Evolutionary conservation across 306 rosid species (phyloP).

Genomic region (Vigna reflexopilosa): DNA sequence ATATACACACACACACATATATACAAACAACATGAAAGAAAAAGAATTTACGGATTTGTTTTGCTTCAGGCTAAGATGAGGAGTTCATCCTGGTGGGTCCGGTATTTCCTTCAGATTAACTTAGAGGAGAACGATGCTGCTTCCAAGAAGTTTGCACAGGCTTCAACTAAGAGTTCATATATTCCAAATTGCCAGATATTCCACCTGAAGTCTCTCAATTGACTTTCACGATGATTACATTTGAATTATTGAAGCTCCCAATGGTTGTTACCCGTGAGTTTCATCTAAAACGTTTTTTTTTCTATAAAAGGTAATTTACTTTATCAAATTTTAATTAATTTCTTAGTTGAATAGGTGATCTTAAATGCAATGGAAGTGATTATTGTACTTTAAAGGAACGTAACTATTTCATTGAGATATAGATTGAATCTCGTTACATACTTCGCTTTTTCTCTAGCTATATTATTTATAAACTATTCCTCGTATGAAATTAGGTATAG

Average conservation of each 20-base stretch:
- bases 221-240: slow-evolving; percentile 17
- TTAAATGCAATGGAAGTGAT: slow-evolving; percentile 18
- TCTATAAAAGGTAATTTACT: slow-evolving; percentile 26
- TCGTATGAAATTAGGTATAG: not conserved
- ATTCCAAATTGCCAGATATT: slow-evolving; percentile 63
- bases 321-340: slow-evolving; percentile 17
- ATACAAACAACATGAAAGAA: not conserved
- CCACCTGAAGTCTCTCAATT: slow-evolving; percentile 66
- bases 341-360: slow-evolving; percentile 21
- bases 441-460: not conserved
- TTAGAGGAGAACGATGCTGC: slow-evolving; percentile 65
- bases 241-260: slow-evolving; percentile 33
- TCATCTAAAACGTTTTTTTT: not conserved
- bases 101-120: slow-evolving; percentile 57
- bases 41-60: not conserved
- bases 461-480: not conserved
- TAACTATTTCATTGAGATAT: slow-evolving; percentile 3
- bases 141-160: slow-evolving; percentile 58
- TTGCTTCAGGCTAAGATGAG: slow-evolving; percentile 70
- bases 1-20: not conserved
- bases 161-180: slow-evolving; percentile 56
- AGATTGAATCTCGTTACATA: slow-evolving; percentile 32
- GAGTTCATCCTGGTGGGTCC: slow-evolving; percentile 69
- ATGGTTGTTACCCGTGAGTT: slow-evolving; percentile 18
- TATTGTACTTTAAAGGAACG: slow-evolving; percentile 18